Base-by-base conservation (phyloP, 495 filamentous ascomycete species). In the Amphirosellinia nigrospora region DNA sequence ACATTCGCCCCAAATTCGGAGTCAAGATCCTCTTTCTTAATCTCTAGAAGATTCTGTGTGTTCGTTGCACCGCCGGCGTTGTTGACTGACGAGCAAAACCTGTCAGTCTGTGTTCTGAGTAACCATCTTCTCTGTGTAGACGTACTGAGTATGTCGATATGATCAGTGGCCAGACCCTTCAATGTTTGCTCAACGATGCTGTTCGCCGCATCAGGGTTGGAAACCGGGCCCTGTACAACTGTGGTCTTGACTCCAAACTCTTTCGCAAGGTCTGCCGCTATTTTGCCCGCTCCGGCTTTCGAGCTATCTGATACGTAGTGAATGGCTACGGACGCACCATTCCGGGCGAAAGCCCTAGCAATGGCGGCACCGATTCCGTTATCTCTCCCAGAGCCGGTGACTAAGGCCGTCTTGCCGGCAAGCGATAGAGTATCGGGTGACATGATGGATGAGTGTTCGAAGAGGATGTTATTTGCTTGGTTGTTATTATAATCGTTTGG, bases 321-420 rank as follows among this genome's bases (percentile, higher is more conserved):
- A 53, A 77, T 68, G 1, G 71, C 65, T 36, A 84, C 82, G 8
- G 73, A 74, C 23, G 80, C 81, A 1, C 83, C 82, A 48, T 82
- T 78, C 1, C 78, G 70, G 23, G 81, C 80, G 1, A 85, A 70
- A 0, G 73, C 70, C 13, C 48, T 67, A 0, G 81, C 82, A 30
- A 82, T 83, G 1, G 75, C 77, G 1, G 81, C 80, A 3, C 83
- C 82, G 38, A 85, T 83, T 3, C 82, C 83, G 50, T 74, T 82
- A 13, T 77, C 69, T 59, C 71, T 55, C 70, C 82, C 64, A 69
- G 78, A 82, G 0, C 83, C 83, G 7, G 84, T 87, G 59, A 87
- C 75, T n/a, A 86, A 81, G 69, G 84, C 84, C 30, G 80, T 68
- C 69, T 86, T 87, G 30, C 82, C 83, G 16, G 75, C 65, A 23